Base-by-base conservation (phyloP, 345 rosid species). In the Lumnitzera littorea region DNA sequence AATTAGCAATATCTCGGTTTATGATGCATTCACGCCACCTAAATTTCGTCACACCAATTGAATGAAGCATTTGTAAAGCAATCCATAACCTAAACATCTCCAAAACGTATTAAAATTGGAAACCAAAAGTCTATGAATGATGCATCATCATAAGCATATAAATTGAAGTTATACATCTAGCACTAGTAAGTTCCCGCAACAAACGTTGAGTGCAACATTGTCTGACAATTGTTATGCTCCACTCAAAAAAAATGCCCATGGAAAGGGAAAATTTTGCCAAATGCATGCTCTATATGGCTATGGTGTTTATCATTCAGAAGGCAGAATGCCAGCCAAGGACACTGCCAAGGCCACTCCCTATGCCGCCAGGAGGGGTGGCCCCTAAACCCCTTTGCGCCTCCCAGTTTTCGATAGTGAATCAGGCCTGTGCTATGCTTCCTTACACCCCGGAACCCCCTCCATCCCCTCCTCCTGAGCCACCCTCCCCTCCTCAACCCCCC, bases 371-470 rank as follows among this genome's bases (percentile, higher is more conserved):
- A 5, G 10, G 10, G 2, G 55, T 57, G 25, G 57, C 73, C 29
- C 81, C 72, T 2, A 82, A 60, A 25, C 91, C 91, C 5, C 80
- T 89, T 17, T 92, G 97, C 46, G 61, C 76, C 49, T 74, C 89
- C 70, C 98, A 89, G 68, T 74, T 82, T 60, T 59, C 87, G 2
- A 63, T 89, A 1, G 96, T 65, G 55, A 87, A 81, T 69, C 74
- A 87, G 53, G 94, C 96, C 1, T 92, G 98, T 57, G 27, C 74
- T 0, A 43, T 9, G 62, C 71, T 89, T 20, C 85, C 80, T 0
- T 61, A 73, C 20, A 14, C 15, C 68, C 73, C 77, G 0, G 58
- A 73, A 14, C 58, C 66, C 43, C 74, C 56, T 15, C 15, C 62
- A 9, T 70, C 70, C 16, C 65, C 58, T 50, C 61, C 20, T 20